Evolutionary conservation across 371 early-diverging fungal genomes (phyloP).

Genomic region (Synchytrium microbalum): DNA sequence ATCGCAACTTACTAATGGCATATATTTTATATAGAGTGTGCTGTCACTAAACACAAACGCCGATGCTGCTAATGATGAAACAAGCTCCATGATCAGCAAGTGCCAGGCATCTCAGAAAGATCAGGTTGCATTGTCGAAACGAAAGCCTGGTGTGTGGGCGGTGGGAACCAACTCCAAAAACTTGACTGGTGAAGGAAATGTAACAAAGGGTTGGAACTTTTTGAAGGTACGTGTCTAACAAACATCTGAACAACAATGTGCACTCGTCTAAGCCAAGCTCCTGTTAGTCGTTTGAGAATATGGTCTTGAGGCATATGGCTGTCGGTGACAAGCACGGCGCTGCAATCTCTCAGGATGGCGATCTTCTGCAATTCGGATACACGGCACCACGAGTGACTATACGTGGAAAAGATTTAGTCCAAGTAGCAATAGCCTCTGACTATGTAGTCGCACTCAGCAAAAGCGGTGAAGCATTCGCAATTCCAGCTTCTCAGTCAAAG

Average conservation of each 20-base stretch:
- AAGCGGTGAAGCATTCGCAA: background rate
- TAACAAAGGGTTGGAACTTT: background rate
- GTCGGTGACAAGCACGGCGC: constrained; percentile 12
- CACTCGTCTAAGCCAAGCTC: background rate
- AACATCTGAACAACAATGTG: background rate
- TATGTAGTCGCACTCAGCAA: constrained; percentile 7
- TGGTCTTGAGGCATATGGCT: constrained; percentile 23
- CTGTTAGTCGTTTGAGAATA: constrained; percentile 13
- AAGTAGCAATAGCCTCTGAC: constrained; percentile 17
- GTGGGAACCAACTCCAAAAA: background rate
- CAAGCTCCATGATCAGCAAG: background rate
- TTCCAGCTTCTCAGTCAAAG: background rate
- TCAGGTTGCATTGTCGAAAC: background rate
- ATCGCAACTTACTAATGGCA: background rate
- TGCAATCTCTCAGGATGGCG: constrained; percentile 22
- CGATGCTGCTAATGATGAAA: background rate
- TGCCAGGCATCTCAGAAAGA: background rate
- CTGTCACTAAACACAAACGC: background rate
- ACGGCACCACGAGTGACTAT: constrained; percentile 7
- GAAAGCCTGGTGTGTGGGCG: background rate
- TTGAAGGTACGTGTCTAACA: background rate
- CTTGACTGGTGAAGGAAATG: background rate
- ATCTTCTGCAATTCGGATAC: constrained; percentile 17
- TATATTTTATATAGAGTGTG: background rate
- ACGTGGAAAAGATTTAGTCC: constrained; percentile 14